phyloP scores from a whole-genome alignment of 2,329 filamentous ascomycete species.

The Clonostachys byssicola region DNA sequence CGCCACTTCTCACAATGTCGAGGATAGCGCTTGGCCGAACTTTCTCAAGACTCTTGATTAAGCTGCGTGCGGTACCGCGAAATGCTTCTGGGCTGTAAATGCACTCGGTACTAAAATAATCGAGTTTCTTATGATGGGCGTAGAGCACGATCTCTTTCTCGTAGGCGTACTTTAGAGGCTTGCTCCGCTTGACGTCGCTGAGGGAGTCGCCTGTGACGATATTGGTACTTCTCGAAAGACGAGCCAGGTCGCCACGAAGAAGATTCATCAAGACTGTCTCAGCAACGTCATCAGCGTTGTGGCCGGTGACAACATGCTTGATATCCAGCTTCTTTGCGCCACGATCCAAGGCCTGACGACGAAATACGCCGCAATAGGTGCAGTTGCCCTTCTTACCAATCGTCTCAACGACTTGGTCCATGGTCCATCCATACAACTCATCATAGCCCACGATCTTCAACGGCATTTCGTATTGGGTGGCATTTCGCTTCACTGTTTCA shows the following conservation, averaged over 20 bases:
- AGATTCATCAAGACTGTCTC: constrained; percentile 99
- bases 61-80: constrained; percentile 79
- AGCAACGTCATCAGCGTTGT: constrained; percentile 96
- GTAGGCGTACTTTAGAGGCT: constrained; percentile 96
- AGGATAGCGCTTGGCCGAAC: constrained; percentile 91
- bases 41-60: constrained; percentile 94
- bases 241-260: constrained; percentile 81
- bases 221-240: constrained; percentile 81
- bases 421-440: constrained; percentile 96
- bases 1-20: constrained; percentile 90
- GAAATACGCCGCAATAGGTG: constrained; percentile 96
- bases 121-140: constrained; percentile 91
- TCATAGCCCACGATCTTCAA: constrained; percentile 90
- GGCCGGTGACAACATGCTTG: constrained; percentile 90
- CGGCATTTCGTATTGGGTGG: constrained; percentile 84
- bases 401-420: constrained; percentile 96
- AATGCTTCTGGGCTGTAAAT: constrained; percentile 98
- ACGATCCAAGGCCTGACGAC: constrained; percentile 87
- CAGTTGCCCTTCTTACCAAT: constrained; percentile 98
- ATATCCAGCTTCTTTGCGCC: constrained; percentile 86
- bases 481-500: constrained; percentile 94
- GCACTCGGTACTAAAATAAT: constrained; percentile 98
- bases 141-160: constrained; percentile 99
- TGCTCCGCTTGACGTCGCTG: constrained; percentile 92
- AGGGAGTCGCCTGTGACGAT: constrained; percentile 76